These are phyloP conservation scores for Cnidoscolus chayamansa DNA, from an alignment of 441 rosid species.

Conservation along the genomic window DNA sequence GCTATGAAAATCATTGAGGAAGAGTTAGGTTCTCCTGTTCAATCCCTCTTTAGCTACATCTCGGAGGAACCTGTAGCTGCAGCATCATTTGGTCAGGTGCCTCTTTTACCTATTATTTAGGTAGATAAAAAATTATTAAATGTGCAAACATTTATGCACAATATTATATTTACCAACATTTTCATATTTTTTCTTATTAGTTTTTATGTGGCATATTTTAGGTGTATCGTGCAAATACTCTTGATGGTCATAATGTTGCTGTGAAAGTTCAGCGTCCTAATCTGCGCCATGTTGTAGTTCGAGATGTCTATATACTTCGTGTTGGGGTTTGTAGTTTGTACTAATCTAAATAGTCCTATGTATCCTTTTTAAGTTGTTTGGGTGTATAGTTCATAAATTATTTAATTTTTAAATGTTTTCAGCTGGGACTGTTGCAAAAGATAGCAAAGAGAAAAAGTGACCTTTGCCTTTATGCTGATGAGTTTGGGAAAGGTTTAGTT, in stretches of 20 bases:
- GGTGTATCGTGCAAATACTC: conserved; percentile 80
- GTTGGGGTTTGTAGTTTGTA: conserved; percentile 86
- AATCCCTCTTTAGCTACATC: conserved; percentile 60
- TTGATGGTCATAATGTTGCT: conserved; percentile 79
- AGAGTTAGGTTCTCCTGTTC: conserved; percentile 77
- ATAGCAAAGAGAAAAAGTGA: conserved; percentile 83
- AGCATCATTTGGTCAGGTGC: conserved; percentile 97
- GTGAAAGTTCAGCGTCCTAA: conserved; percentile 98
- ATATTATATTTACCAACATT: conserved; percentile 3
- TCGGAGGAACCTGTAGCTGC: conserved; percentile 92
- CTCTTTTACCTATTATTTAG: conserved; percentile 19
- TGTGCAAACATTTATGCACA: not conserved
- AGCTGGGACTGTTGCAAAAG: conserved; percentile 88
- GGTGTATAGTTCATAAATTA: conserved; percentile 21
- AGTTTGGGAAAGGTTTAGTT: conserved; percentile 91
- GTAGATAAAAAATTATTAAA: not conserved
- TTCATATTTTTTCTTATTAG: conserved; percentile 22
- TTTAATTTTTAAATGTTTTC: conserved; percentile 26
- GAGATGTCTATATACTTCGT: conserved; percentile 85
- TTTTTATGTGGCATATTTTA: conserved; percentile 32
- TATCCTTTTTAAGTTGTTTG: conserved; percentile 8
- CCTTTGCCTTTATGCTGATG: conserved; percentile 93
- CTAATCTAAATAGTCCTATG: conserved; percentile 13
- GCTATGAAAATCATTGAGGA: conserved; percentile 88
- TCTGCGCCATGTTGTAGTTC: conserved; percentile 74